Evolutionary conservation across 169 alveolate species (phyloP).

Genomic region (Babesia microti): DNA sequence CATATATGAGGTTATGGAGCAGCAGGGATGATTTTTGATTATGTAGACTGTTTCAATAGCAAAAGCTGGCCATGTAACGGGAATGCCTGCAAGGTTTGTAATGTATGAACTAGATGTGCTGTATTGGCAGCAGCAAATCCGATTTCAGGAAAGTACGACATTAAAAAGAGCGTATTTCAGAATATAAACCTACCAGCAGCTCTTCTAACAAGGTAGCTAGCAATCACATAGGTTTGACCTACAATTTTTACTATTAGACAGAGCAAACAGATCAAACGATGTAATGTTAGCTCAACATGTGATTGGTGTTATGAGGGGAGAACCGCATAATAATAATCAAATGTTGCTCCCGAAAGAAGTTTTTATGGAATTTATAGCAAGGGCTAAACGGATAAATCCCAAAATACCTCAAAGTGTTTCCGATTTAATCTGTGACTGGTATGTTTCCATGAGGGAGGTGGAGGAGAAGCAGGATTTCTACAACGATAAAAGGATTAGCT

Average conservation of each 20-base stretch:
- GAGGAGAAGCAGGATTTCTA: slow-evolving; percentile 56
- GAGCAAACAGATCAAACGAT: slow-evolving; percentile 76
- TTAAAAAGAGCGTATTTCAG: slow-evolving; percentile 73
- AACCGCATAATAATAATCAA: slow-evolving; percentile 43
- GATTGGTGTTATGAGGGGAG: slow-evolving; percentile 74
- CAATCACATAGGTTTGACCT: slow-evolving; percentile 91
- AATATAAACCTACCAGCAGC: slow-evolving; percentile 97
- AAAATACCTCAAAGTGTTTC: slow-evolving; percentile 46
- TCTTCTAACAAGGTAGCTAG: slow-evolving; percentile 85
- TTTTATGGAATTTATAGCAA: slow-evolving; percentile 77
- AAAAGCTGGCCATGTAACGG: slow-evolving; percentile 85
- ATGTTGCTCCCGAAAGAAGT: slow-evolving; percentile 57
- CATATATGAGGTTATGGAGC: slow-evolving; percentile 97
- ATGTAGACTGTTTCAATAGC: slow-evolving; percentile 95
- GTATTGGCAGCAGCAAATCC: slow-evolving; percentile 98
- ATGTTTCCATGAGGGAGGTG: slow-evolving; percentile 48
- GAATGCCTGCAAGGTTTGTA: slow-evolving; percentile 62
- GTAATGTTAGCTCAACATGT: slow-evolving; percentile 83
- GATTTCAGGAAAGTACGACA: slow-evolving; percentile 87
- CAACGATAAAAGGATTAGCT: slow-evolving; percentile 74
- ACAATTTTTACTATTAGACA: slow-evolving; percentile 73
- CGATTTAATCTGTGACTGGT: slow-evolving; percentile 56
- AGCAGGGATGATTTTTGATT: no score
- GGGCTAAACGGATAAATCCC: slow-evolving; percentile 73
- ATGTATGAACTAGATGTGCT: slow-evolving; percentile 79